Percentiles rank a stretch among this genome's conserved stretches.
phyloP scores from a whole-genome alignment of 176 grass and related monocot species.

The Avena eriantha region DNA sequence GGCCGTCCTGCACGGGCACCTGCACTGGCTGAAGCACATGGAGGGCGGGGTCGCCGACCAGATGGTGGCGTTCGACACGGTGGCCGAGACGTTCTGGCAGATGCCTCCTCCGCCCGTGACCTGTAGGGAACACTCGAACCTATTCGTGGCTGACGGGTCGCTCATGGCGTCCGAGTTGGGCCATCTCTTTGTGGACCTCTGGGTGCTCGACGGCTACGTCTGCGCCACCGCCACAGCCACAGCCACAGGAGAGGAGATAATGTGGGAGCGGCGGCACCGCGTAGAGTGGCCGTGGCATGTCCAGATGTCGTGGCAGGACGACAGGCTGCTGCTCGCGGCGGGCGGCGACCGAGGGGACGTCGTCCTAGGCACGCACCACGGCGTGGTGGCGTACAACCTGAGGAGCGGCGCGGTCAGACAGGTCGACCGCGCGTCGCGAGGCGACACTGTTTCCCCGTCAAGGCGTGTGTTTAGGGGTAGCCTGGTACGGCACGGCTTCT shows the following conservation, averaged over 20 bases:
- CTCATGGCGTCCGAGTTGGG: background rate
- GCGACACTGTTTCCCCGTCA: background rate
- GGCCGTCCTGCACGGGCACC: background rate
- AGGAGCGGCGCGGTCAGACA: background rate
- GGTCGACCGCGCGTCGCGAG: background rate
- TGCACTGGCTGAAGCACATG: constrained; percentile 18
- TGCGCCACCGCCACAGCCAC: background rate
- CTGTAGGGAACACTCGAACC: background rate
- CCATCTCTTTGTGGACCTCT: background rate
- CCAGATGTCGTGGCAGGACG: background rate
- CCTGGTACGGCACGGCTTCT: background rate
- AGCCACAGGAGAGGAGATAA: background rate
- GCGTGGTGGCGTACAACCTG: background rate
- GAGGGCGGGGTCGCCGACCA: background rate
- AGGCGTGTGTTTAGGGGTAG: background rate
- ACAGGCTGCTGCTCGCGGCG: background rate
- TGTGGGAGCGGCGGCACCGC: constrained; percentile 20
- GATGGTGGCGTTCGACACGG: constrained; percentile 13
- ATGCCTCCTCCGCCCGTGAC: background rate
- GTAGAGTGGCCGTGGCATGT: background rate
- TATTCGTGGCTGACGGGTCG: background rate
- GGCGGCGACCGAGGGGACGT: constrained; percentile 2
- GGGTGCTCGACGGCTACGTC: background rate
- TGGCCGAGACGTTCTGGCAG: background rate
- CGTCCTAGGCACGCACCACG: background rate